These are phyloP conservation scores for Kwoniella bestiolae DNA, from an alignment of 768 basidiomycete genomes.

Conservation along the genomic window DNA sequence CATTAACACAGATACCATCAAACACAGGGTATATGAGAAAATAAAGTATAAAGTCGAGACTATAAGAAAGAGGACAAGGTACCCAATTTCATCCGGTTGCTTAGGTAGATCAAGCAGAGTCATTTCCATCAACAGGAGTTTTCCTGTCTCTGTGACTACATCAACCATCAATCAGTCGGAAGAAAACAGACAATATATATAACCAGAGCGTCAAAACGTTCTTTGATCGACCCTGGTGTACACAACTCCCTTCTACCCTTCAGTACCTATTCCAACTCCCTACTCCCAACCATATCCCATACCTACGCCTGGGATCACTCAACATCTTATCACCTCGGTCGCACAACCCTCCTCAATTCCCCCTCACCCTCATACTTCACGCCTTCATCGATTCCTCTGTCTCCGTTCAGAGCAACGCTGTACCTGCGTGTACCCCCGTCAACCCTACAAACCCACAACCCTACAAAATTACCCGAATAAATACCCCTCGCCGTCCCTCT, in stretches of 20 bases:
- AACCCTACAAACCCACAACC: background rate
- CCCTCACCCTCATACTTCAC: background rate
- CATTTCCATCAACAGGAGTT: background rate
- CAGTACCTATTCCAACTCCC: too few species aligned
- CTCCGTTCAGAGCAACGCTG: background rate
- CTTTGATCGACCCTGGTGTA: slow-evolving; percentile 1
- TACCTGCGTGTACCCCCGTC: background rate
- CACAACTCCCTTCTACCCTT: background rate
- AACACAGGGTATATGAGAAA: background rate
- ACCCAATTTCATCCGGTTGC: slow-evolving; percentile 1
- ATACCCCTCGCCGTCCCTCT: background rate
- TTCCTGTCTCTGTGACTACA: too few species aligned
- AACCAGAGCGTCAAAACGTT: background rate
- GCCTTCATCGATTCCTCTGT: background rate
- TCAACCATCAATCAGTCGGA: background rate
- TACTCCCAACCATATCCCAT: too few species aligned
- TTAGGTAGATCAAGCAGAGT: background rate
- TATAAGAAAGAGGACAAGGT: background rate
- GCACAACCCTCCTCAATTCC: background rate
- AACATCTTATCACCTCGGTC: background rate
- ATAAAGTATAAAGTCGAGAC: background rate
- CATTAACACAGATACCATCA: background rate
- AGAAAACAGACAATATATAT: background rate
- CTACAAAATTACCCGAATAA: background rate
- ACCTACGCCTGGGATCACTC: too few species aligned